Conservation (phyloP, 768 basidiomycete species). For the Chalciporus pseudorubinellus region DNA sequence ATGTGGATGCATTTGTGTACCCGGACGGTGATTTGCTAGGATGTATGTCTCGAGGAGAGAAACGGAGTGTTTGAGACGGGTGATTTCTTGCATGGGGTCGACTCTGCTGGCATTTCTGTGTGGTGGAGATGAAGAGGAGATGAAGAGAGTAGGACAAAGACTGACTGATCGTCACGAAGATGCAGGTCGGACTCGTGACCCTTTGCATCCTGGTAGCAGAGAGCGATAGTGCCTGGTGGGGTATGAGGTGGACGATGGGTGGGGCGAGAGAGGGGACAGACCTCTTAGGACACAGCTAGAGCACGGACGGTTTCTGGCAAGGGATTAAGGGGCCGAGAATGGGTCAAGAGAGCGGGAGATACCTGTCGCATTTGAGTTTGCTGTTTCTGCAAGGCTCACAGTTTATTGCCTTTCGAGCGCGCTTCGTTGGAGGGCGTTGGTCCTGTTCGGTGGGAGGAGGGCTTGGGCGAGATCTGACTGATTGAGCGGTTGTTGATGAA, state of each 20-base stretch:
- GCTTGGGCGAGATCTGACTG: conserved; percentile 47
- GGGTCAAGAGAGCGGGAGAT: no score
- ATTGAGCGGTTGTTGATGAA: conserved; percentile 30
- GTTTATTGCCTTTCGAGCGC: conserved; percentile 84
- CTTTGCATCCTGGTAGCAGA: conserved; percentile 75
- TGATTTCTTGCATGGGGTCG: conserved; percentile 40
- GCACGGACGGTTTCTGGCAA: conserved; percentile 75
- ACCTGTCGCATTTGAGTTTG: conserved; percentile 90
- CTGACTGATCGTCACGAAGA: conserved; percentile 52
- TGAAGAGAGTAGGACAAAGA: conserved; percentile 6
- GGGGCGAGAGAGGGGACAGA: conserved; percentile 32
- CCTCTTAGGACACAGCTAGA: conserved; percentile 84
- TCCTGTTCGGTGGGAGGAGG: conserved; percentile 55
- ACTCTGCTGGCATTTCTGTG: conserved; percentile 33
- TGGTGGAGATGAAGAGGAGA: conserved; percentile 38
- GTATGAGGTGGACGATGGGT: conserved; percentile 13
- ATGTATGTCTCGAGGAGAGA: conserved; percentile 38
- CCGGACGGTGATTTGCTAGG: conserved; percentile 31
- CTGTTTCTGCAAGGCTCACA: conserved; percentile 85
- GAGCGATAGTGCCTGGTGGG: conserved; percentile 66
- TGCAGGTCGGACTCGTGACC: conserved; percentile 57
- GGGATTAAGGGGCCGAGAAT: background rate
- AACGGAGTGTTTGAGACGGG: conserved; percentile 40
- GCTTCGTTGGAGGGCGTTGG: conserved; percentile 70
- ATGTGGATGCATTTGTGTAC: conserved; percentile 18